phyloP scores from a whole-genome alignment of 345 rosid species.

The Stellera chamaejasme region DNA sequence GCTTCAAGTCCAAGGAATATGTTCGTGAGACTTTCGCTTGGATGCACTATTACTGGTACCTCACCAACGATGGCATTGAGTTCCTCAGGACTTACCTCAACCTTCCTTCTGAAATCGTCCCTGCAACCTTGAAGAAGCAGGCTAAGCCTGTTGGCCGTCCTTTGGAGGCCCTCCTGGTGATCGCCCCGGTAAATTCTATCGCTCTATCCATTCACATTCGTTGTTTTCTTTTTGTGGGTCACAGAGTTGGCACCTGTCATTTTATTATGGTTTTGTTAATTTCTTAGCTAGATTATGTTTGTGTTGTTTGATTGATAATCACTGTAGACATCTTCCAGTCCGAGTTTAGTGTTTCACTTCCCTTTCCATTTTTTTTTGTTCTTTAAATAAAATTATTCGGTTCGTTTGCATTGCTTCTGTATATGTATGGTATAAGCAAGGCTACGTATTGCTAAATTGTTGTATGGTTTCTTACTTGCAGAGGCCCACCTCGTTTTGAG shows the following conservation, averaged over 20 bases:
- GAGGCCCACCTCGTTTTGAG: conserved; percentile 69
- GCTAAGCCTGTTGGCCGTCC: conserved; percentile 69
- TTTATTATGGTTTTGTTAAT: not conserved
- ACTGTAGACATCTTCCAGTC: not conserved
- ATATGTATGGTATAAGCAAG: not conserved
- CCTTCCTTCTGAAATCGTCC: too few species aligned
- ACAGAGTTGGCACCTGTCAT: too few species aligned
- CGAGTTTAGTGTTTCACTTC: not conserved
- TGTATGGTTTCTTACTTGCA: conserved; percentile 2
- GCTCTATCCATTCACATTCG: not conserved
- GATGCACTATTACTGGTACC: too few species aligned
- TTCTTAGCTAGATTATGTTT: not conserved
- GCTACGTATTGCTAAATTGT: too few species aligned
- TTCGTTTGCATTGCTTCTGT: not conserved
- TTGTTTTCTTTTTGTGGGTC: not conserved
- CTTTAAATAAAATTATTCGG: not conserved
- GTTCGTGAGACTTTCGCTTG: too few species aligned
- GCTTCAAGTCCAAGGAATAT: too few species aligned
- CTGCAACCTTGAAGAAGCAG: conserved; percentile 32
- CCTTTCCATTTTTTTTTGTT: too few species aligned
- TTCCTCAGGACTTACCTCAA: too few species aligned
- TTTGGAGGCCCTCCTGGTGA: conserved; percentile 78
- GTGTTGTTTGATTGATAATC: not conserved
- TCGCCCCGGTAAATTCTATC: conserved; percentile 68
- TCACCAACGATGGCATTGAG: too few species aligned